These are phyloP conservation scores for Helminthosporium solani DNA, from an alignment of 2,329 filamentous ascomycete genomes.

Conservation along the genomic window DNA sequence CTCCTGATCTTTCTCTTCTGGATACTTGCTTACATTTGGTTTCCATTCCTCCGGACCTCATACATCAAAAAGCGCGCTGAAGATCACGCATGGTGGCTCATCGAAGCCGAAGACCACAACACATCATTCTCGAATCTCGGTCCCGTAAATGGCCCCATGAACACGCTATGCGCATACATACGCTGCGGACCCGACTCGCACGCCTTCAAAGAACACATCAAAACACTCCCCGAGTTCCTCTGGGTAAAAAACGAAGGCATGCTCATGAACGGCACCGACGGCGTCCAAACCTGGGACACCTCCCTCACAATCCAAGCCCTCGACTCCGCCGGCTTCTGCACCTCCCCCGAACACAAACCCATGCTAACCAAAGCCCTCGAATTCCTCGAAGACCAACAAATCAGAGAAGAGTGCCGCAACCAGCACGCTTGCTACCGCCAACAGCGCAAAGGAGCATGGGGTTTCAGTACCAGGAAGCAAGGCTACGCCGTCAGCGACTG, in stretches of 20 bases:
- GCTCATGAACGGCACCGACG: conserved; percentile 94
- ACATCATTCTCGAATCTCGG: conserved; percentile 84
- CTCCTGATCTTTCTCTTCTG: conserved; percentile 77
- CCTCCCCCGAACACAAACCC: conserved; percentile 72
- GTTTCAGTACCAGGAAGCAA: conserved; percentile 88
- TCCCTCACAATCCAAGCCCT: conserved; percentile 83
- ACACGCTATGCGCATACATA: conserved; percentile 82
- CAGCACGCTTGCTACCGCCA: conserved; percentile 84
- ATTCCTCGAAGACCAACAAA: conserved; percentile 89
- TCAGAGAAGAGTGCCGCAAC: conserved; percentile 76
- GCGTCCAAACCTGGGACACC: conserved; percentile 98
- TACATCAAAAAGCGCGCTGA: conserved; percentile 71
- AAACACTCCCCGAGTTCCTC: conserved; percentile 80
- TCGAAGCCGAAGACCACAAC: conserved; percentile 90
- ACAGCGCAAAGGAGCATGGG: conserved; percentile 89
- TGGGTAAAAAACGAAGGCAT: conserved; percentile 94
- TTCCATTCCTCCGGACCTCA: conserved; percentile 70
- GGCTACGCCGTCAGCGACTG: conserved; percentile 96
- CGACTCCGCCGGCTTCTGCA: conserved; percentile 74
- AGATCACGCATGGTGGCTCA: conserved; percentile 76
- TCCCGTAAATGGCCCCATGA: conserved; percentile 88
- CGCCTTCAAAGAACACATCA: conserved; percentile 73
- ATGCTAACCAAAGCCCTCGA: conserved; percentile 81
- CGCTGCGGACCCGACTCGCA: conserved; percentile 74
- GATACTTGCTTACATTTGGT: conserved; percentile 76